These are phyloP conservation scores for Stromatinia cepivora DNA, from an alignment of 2,329 filamentous ascomycete species.

Conservation along the genomic window DNA sequence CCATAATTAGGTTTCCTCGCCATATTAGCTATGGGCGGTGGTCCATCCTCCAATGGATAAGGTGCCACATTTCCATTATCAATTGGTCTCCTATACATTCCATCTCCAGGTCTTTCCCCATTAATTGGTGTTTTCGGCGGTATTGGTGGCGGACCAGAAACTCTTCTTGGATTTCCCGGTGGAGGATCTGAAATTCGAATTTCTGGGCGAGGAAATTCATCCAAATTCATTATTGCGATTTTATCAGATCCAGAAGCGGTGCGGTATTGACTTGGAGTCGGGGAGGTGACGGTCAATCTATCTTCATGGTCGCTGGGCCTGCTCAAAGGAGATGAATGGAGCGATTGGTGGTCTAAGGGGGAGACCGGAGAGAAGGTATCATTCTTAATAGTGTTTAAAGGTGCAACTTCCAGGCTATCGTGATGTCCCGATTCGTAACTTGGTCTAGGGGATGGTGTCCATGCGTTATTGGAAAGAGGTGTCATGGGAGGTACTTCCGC, in stretches of 20 bases:
- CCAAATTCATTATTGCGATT: conserved; percentile 61
- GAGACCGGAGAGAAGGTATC: conserved; percentile 44
- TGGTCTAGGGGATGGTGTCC: conserved; percentile 33
- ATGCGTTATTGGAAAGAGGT: conserved; percentile 20
- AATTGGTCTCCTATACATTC: conserved; percentile 30
- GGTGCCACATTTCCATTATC: conserved; percentile 44
- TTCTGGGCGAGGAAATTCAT: conserved; percentile 54
- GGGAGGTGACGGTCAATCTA: conserved; percentile 56
- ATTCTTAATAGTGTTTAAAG: conserved; percentile 19
- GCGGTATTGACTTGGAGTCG: conserved; percentile 59
- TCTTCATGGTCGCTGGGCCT: conserved; percentile 48
- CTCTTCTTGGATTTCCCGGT: conserved; percentile 26
- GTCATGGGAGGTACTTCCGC: conserved; percentile 45
- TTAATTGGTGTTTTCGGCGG: conserved; percentile 76
- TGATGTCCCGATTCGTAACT: conserved; percentile 41
- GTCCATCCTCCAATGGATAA: conserved; percentile 78
- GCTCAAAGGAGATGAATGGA: conserved; percentile 19
- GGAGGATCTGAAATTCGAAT: conserved; percentile 16
- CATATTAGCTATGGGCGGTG: conserved; percentile 82
- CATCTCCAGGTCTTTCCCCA: conserved; percentile 43
- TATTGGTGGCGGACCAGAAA: conserved; percentile 64
- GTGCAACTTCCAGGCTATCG: conserved; percentile 34
- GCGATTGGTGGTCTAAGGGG: conserved; percentile 29
- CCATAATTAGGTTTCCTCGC: conserved; percentile 67
- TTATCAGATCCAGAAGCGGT: conserved; percentile 64